Base-by-base conservation (phyloP, 176 grass and related monocot species). In the Oryza brachyantha region DNA sequence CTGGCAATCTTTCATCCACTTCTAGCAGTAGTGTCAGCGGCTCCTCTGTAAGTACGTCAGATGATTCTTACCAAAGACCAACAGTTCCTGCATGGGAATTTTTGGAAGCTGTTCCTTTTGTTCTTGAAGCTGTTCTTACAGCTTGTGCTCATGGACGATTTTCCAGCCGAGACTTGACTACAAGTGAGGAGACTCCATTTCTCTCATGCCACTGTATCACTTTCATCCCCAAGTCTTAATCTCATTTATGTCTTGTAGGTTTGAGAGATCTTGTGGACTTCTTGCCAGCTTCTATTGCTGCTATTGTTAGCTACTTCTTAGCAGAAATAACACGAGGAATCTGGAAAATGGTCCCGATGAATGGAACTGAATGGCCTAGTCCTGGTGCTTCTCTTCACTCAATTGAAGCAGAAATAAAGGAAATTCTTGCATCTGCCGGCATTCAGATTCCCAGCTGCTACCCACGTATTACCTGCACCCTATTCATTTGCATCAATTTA, bases 241-340 rank as follows among this genome's bases (percentile, higher is more conserved):
- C 32, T 72, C 34, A 71, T 46, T 45, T 74, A n/a, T 83, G 27
- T 80, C 41, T 28, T 95, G 52, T 78, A 99, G 96, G 96, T 77
- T 89, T 99, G 86, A 89, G 96, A 61, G 92, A 93, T 85, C 88
- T 99, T 5, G 92, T 95, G 78, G 96, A 99, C 59, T 95, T 95
- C 75, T 82, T 99, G 65, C 96, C 96, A 61, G 96, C 96, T 87
- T 99, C 96, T 86, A 84, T 99, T 86, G 96, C 90, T 59, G 82
- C 85, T 57, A 93, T 95, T 61, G 84, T 95, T 63, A 95, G 81
- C 77, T 99, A 99, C 81, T 99, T 99, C 75, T 91, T 90, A 75
- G 96, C 96, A 75, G 96, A 99, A 86, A 99, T 99, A 79, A 99
- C 96, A 78, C 92, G 96, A 67, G 96, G 96, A 63, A 99, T 99